Base-by-base conservation (phyloP, 2,329 filamentous ascomycete genomes). In the Lasiodiplodia sp. region DNA sequence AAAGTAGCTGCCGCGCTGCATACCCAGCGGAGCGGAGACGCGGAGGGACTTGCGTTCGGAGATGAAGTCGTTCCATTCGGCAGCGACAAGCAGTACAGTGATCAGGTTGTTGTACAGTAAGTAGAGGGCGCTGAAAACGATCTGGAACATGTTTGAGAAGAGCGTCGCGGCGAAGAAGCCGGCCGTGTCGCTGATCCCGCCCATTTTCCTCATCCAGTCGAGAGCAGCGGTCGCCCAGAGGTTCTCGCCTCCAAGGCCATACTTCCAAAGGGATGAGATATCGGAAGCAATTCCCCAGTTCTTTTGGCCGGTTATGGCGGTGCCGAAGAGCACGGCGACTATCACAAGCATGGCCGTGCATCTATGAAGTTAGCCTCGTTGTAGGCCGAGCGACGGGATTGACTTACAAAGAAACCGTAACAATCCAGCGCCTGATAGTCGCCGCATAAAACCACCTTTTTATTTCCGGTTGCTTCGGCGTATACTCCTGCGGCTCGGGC, bases 61-160 rank as follows among this genome's bases (percentile, higher is more conserved):
- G 2, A 78, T 74, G 73, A 82, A 86, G 0, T 72, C 70, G 49
- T 76, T 79, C 74, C 81, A 88, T 74, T 88, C 86, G 4, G 76
- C 72, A 0, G 81, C 82, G 0, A 83, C 71, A 1, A 85, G 77
- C 76, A 86, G 85, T 4, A 73, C 78, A 0, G 83, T 87, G 21
- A 83, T 76, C 4, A 86, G 74, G 3, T 75, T 75, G 70, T 86
- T 86, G 74, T 81, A 82, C 1, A 78, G 73, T 5, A 85, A 74
- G 70, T 86, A 86, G 0, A 85, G 44, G 21, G 83, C 74, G 0
- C 82, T 84, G 0, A 86, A 68, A 12, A 85, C 67, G 0, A 82
- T 71, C 31, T 64, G 60, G 28, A 64, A 64, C 16, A 64, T 52
- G 23, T 64, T 64, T 14, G 60, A 14, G 16, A 64, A 34, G 23